phyloP scores from a whole-genome alignment of 495 filamentous ascomycete genomes.

The Ascodesmis nigricans region DNA sequence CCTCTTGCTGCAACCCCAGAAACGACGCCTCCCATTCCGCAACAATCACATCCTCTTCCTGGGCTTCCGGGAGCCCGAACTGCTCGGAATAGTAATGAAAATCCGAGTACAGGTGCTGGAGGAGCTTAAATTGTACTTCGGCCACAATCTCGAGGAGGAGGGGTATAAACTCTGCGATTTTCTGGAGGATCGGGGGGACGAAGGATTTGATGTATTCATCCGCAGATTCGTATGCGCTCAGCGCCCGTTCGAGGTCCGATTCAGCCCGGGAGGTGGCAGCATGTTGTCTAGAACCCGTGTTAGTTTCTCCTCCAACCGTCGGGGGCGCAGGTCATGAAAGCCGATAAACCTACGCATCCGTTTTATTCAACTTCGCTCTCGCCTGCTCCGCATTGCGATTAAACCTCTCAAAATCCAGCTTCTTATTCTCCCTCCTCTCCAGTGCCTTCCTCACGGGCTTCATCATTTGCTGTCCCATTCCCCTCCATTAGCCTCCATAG shows the following conservation, averaged over 20 bases:
- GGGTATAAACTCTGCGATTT: conserved; percentile 61
- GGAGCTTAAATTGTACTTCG: conserved; percentile 59
- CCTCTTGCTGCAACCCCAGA: conserved; percentile 39
- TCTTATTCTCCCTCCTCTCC: conserved; percentile 75
- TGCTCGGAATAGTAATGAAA: conserved; percentile 58
- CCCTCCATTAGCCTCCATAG: conserved; percentile 22
- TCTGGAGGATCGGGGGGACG: conserved; percentile 52
- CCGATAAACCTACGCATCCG: conserved; percentile 31
- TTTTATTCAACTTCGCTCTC: conserved; percentile 46
- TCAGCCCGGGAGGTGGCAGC: conserved; percentile 54
- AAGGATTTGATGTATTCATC: conserved; percentile 57
- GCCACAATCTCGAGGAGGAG: conserved; percentile 51
- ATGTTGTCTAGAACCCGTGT: conserved; percentile 38
- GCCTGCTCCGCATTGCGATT: conserved; percentile 50
- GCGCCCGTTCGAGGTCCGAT: conserved; percentile 43
- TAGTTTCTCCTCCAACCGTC: conserved; percentile 1
- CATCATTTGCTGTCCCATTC: conserved; percentile 37
- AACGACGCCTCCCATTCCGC: conserved; percentile 45
- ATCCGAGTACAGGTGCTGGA: conserved; percentile 67
- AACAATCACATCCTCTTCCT: conserved; percentile 51
- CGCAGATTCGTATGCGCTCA: conserved; percentile 57
- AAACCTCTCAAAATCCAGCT: conserved; percentile 71
- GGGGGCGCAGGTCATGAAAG: conserved; percentile 1
- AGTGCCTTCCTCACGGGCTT: conserved; percentile 70
- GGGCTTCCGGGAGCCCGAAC: conserved; percentile 36